Evolutionary conservation across 192 early-diverging fungal species (phyloP), one percentile per base, ranked within the genome.

Genomic region (Paraglomus brasilianum): DNA sequence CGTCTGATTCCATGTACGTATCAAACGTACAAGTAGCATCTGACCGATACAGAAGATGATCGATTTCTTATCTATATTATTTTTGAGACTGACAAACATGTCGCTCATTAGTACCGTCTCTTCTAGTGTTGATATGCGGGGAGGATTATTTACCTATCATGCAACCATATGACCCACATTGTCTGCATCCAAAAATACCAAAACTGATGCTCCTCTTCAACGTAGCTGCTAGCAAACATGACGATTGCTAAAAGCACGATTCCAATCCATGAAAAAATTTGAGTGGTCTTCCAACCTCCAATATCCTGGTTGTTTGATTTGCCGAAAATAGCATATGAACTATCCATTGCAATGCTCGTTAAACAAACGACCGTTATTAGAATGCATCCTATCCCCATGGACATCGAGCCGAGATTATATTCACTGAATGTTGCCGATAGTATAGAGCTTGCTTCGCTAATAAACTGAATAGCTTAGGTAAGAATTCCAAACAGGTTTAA

Each of bases 171-270:
- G 2, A 76, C 66, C 69, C 84, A 81, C 66, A 83, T 74, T 2
- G 87, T 90, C 58, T 88, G 86, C n/a, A 79, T 74, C 78, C 86
- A 86, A 73, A 83, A 91, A 70, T 86, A 87, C 89, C 88, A 92
- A 64, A 85, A 87, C 52, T 85, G 82, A 59, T 87, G 86, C 70
- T 92, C 90, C 53, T 92, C 88, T 72, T 92, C 90, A 5, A 92
- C 82, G 74, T 86, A 82, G 48, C 89, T 90, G 40, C 86, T 89
- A 7, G 89, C 81, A 73, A 80, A 81, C 47, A 87, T 55, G 0
- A 85, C 81, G n/a, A 83, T 13, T 40, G 83, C 53, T 47, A 89
- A 89, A 8, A 79, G 79, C 7, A 70, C 41, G 45, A 81, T 50
- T 41, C 83, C 72, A 38, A 78, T 45, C 0, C 65, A 58, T 2